Evolutionary conservation across 1,139 yeast genomes (phyloP), one percentile per base, ranked within the genome.

Genomic region (Lizanozyma gosingica): DNA sequence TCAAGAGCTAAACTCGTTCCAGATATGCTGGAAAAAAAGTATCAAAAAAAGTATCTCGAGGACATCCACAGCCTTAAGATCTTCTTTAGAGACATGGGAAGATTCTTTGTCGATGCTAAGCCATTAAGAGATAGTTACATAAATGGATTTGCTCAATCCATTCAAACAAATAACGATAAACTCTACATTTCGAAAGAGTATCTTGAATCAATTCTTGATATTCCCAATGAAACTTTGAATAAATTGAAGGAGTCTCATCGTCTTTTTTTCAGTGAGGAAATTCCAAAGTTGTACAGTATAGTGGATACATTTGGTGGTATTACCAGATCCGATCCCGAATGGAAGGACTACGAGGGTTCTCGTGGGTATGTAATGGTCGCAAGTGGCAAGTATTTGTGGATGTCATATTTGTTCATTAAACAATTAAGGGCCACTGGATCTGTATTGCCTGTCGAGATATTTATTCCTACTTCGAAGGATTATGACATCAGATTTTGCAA

Each of bases 371-470:
- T 69, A 1, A 41, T 69, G 37, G 63, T 70, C 34, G 76, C 75
- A 2, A 75, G 76, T 4, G 72, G 71, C 2, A 47, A 61, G 45
- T 70, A 62, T 49, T 61, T 65, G 44, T 70, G 75, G 75, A 56
- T 70, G 41, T 59, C 73, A n/a, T 68, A 59, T 46, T 58, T 70
- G 43, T 74, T 67, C 2, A 65, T 70, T 35, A 59, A 56, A 43
- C 75, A 70, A 49, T 51, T 70, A 29, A 54, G 76, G 37, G 61
- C 60, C 6, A 53, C 60, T 2, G 75, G 76, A 2, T 54, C 71
- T 8, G 58, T 51, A 35, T 50, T 65, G 34, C 76, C 76, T 3
- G 62, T 68, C 35, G 76, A 70, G 49, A 52, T 71, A 34, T 69
- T 68, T 44, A 57, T 70, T 35, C 65, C 75, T 3, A 47, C 61